Conservation (phyloP, 139 green algal genomes). For the Choricystis sp. region DNA sequence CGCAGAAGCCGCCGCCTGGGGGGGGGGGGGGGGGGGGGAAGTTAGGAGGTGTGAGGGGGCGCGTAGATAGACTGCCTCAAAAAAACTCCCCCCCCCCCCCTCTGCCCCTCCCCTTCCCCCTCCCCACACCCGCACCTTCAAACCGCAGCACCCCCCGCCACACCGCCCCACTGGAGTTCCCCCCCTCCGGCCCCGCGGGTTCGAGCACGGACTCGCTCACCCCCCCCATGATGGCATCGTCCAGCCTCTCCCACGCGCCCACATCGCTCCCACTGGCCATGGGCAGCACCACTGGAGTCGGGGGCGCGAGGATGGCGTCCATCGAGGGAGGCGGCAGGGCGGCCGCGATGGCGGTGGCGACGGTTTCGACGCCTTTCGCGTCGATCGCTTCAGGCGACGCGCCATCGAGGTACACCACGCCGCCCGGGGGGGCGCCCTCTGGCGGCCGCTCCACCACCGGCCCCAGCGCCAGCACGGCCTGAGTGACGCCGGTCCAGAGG, state of each 20-base stretch:
- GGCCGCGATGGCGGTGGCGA: constrained; percentile 17
- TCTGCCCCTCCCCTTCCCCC: too few relatives aligned
- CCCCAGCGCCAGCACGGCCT: constrained; percentile 46
- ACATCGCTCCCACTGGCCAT: constrained; percentile 43
- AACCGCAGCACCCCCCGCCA: constrained; percentile 57
- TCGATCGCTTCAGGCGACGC: constrained; percentile 66
- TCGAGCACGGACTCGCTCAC: constrained; percentile 26
- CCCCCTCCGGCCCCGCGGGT: constrained; percentile 3
- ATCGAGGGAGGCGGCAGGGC: constrained; percentile 4
- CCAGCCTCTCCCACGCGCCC: constrained; percentile 19
- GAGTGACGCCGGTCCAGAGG: constrained; percentile 56
- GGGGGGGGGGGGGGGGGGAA: too few relatives aligned
- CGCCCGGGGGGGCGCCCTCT: constrained; percentile 40
- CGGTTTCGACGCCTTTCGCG: constrained; percentile 28
- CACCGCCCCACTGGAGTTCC: constrained; percentile 18
- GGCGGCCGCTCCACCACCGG: constrained; percentile 38
- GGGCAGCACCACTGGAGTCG: constrained; percentile 19
- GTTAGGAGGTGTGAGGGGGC: too few relatives aligned
- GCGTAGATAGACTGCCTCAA: too few relatives aligned
- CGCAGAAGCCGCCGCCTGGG: constrained; percentile 84
- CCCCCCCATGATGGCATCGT: constrained; percentile 38
- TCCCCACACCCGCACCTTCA: too few relatives aligned
- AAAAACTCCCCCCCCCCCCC: too few relatives aligned
- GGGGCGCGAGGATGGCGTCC: background rate
- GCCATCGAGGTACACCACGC: constrained; percentile 29